Evolutionary conservation across 2,329 filamentous ascomycete species (phyloP).

Genomic region (Cordyceps javanica): DNA sequence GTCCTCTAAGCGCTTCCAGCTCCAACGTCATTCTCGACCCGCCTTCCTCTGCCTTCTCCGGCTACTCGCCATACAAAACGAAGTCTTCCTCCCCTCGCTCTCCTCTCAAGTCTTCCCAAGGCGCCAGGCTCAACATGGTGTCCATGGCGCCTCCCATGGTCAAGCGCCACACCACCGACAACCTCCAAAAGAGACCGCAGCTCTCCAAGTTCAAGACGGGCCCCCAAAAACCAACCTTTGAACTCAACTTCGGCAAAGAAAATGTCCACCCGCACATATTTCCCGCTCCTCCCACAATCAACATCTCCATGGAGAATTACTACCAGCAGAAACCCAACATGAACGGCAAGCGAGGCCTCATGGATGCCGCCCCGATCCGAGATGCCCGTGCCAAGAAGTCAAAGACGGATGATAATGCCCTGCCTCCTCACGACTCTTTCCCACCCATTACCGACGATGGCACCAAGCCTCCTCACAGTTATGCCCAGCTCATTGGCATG

Average conservation of each 20-base stretch:
- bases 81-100: slow-evolving; percentile 53
- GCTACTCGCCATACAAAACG: slow-evolving; percentile 65
- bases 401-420: slow-evolving; percentile 49
- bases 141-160: slow-evolving; percentile 59
- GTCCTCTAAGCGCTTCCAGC: slow-evolving; percentile 44
- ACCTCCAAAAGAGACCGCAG: slow-evolving; percentile 60
- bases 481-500: slow-evolving; percentile 94
- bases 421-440: slow-evolving; percentile 74
- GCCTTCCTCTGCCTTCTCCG: slow-evolving; percentile 43
- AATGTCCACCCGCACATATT: slow-evolving; percentile 48
- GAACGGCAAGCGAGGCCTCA: slow-evolving; percentile 54
- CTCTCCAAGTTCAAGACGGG: slow-evolving; percentile 54
- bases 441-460: slow-evolving; percentile 79
- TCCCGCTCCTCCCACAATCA: slow-evolving; percentile 40
- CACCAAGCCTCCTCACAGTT: slow-evolving; percentile 83
- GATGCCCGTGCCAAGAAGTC: slow-evolving; percentile 66
- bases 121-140: slow-evolving; percentile 60
- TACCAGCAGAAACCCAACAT: slow-evolving; percentile 47
- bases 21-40: slow-evolving; percentile 64
- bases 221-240: slow-evolving; percentile 45
- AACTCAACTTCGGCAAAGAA: slow-evolving; percentile 46
- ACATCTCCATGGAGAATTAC: slow-evolving; percentile 45
- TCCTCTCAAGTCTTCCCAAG: slow-evolving; percentile 47
- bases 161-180: slow-evolving; percentile 54
- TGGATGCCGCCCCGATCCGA: slow-evolving; percentile 68